Evolutionary conservation across 2,329 filamentous ascomycete species (phyloP), one percentile per base, ranked within the genome.

Genomic region (Colletotrichum nymphaeae): DNA sequence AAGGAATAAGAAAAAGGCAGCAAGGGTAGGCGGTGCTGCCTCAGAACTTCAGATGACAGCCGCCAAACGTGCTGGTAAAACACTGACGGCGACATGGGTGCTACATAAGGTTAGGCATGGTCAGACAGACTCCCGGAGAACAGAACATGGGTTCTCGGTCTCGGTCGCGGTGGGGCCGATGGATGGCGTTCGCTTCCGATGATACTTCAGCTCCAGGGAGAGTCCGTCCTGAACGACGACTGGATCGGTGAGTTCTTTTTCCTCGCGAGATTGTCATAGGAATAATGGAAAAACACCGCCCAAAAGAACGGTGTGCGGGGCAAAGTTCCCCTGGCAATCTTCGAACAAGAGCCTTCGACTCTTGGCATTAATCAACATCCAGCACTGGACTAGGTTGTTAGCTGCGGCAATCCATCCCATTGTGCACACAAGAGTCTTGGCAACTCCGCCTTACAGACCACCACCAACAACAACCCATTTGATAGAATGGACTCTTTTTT

Each of bases 291-390:
- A 67, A 14, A 62, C 56, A 37, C 6, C 9, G 26, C 14, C 30
- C 24, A 49, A 19, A 49, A 58, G 16, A 32, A 24, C 42, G 69
- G 49, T 35, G 63, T 14, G 63, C 63, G 69, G 69, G 46, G 24
- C 9, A 16, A 42, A 42, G 14, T 1, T 46, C 56, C 66, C 69
- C 69, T 68, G 46, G 30, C 16, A 67, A 71, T 67, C 8, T 67
- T 68, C n/a, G n/a, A 24, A 46, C 2, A n/a, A 49, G 24, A 26
- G 35, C 28, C 24, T 42, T 70, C 28, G 63, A 63, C 19, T 67
- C 69, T 72, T 72, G 69, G 69, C 69, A 6, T 67, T 62, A 72
- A 72, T 72, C 22, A 72, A 72, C 64, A 49, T 72, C 57, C 16
- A 72, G 69, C 69, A 72, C 57, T 57, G 35, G 64, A 67, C 68